Base-by-base conservation (phyloP, 2,329 filamentous ascomycete genomes). In the Helotiales sp. region DNA sequence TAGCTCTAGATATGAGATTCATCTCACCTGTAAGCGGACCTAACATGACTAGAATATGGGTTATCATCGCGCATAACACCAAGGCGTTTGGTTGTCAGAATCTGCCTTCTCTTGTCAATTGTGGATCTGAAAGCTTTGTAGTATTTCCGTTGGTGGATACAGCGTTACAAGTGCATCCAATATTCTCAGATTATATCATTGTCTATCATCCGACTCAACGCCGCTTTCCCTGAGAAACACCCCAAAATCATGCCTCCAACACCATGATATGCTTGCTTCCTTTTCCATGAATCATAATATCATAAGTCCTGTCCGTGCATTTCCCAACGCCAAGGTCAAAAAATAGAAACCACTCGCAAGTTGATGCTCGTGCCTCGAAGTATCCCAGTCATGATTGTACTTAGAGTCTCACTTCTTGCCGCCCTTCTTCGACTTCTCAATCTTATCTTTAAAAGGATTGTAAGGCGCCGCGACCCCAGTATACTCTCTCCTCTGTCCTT, bases 391-490 rank as follows among this genome's bases (percentile, higher is more conserved):
- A 40, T 22, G 48, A 19, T 24, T 50, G 38, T 22, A 31, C 47
- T 22, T 17, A 9, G 12, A 8, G 12, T 17, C 17, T 63, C 29
- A 66, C 55, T 59, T 54, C 52, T 66, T 68, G 25, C 62, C 63
- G 34, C 55, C 58, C 53, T 66, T 67, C 42, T 62, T 66, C 52
- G 50, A 57, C 57, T 63, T 67, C 24, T 75, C 70, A 17, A 83
- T 63, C 58, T 73, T 78, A 60, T 86, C 84, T 61, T 74, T 77
- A 5, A 77, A 73, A 0, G 83, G 84, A 7, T 75, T 75, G 66
- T 83, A 86, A 2, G 84, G 82, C 10, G 81, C 78, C 1, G 82
- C 79, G n/a, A 86, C 72, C 5, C 83, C 83, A 57, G 81, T 76
- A 55, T 69, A 72, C 60, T 79, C 76, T 60, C 79, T 77, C 58